These are phyloP conservation scores for Suhomyces yuchorum DNA, from an alignment of 1,139 yeast species.

Conservation along the genomic window DNA sequence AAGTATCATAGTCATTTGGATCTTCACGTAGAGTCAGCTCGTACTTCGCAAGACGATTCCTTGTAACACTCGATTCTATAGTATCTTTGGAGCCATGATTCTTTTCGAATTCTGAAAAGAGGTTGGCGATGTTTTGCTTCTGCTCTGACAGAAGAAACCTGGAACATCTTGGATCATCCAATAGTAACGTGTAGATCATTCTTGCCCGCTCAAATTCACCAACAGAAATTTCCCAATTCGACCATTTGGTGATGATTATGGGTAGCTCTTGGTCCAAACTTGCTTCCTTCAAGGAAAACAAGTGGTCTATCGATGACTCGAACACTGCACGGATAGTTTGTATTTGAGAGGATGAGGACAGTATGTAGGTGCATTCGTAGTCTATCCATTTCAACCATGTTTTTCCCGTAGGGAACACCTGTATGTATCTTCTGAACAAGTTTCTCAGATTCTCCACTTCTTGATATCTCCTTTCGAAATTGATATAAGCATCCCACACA, in stretches of 20 bases:
- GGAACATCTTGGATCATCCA: constrained; percentile 32
- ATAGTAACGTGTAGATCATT: constrained; percentile 58
- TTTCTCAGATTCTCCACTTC: constrained; percentile 60
- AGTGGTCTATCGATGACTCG: constrained; percentile 63
- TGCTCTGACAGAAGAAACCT: constrained; percentile 43
- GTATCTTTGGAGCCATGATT: constrained; percentile 59
- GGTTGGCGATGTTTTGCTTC: constrained; percentile 44
- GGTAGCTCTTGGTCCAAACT: constrained; percentile 24
- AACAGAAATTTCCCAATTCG: constrained; percentile 69
- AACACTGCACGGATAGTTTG: constrained; percentile 62
- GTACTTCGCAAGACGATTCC: constrained; percentile 59
- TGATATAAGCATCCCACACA: constrained; percentile 77
- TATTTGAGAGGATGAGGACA: constrained; percentile 19
- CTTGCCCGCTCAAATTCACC: constrained; percentile 68
- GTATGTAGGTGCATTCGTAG: constrained; percentile 27
- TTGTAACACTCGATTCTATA: constrained; percentile 52
- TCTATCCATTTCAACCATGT: constrained; percentile 62
- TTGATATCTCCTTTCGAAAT: constrained; percentile 68
- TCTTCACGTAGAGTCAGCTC: constrained; percentile 48
- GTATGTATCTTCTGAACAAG: constrained; percentile 58
- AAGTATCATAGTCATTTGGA: constrained; percentile 67
- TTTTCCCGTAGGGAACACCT: constrained; percentile 50
- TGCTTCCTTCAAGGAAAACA: constrained; percentile 27
- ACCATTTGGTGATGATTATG: constrained; percentile 51
- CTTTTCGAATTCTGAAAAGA: constrained; percentile 63